Base-by-base conservation (phyloP, 2,329 filamentous ascomycete genomes). In the Aspergillus bombycis region DNA sequence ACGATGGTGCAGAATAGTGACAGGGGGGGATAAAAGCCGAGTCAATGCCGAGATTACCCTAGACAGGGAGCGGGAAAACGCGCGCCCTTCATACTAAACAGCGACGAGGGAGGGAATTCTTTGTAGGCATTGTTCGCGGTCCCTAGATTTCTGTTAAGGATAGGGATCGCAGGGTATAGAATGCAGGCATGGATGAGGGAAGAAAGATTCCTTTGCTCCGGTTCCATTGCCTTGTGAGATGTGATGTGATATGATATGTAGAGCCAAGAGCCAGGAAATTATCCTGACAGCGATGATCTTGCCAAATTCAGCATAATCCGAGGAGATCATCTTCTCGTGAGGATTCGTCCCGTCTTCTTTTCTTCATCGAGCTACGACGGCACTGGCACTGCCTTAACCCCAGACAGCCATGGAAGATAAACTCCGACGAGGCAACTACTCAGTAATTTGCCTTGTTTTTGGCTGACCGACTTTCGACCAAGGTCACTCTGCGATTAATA, bases 281-380 rank as follows among this genome's bases (percentile, higher is more conserved):
- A 55, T 36, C 46, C 28, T 34, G 52, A 55, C 52, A 55, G 52
- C 52, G 52, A 55, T 41, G 52, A 55, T 55, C 52, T 11, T 55
- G n/a, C 21, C 52, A 0, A 21, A 55, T 55, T 26, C 19, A 52
- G 48, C 28, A 21, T 52, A 12, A 32, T 30, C 7, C 21, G 52
- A 38, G 32, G 52, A 21, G 50, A 53, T 53, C 50, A 36, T 55
- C 32, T 26, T 55, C 21, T 23, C 34, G 19, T 10, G 30, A 52
- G 28, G 28, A 52, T 52, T 34, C 19, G n/a, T 52, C 9, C n/a
- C 28, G 16, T 7, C 30, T 32, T 12, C 14, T 52, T n/a, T 14
- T 32, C 28, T n/a, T 32, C 48, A 32, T 34, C 28, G 28, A 52
- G 48, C 48, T n/a, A 34, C 12, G 28, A 50, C 9, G 26, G 16